phyloP scores from a whole-genome alignment of 768 basidiomycete species.

The Boletus sp. region DNA sequence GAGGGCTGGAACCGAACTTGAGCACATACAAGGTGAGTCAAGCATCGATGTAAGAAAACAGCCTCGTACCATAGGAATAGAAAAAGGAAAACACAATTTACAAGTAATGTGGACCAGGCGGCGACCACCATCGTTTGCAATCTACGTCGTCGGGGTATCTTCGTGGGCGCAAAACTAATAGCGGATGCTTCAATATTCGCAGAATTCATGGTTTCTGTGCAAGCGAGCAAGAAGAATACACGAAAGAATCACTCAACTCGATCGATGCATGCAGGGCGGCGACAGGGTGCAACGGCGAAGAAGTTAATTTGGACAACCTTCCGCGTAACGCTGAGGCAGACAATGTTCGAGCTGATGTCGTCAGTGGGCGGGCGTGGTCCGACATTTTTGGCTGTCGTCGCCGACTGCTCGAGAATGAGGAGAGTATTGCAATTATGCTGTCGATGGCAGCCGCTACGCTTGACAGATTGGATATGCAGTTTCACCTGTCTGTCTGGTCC shows the following conservation, averaged over 20 bases:
- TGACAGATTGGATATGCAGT: constrained; percentile 5
- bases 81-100: constrained; percentile 64
- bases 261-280: constrained; percentile 70
- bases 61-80: constrained; percentile 73
- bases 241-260: constrained; percentile 48
- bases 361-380: constrained; percentile 34
- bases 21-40: not conserved
- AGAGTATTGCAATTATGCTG: too few species aligned
- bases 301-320: constrained; percentile 55
- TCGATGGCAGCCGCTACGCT: not conserved
- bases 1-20: constrained; percentile 80
- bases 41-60: not conserved
- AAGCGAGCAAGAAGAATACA: not conserved
- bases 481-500: not conserved
- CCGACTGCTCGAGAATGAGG: not conserved
- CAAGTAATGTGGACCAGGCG: constrained; percentile 80
- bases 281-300: constrained; percentile 61
- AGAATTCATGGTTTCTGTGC: not conserved
- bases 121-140: constrained; percentile 90
- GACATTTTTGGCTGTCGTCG: constrained; percentile 22
- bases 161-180: constrained; percentile 77
- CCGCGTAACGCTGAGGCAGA: constrained; percentile 65
- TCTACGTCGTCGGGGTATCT: constrained; percentile 81
- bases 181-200: constrained; percentile 1
- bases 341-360: constrained; percentile 46